A percentile compares a stretch with the other conserved stretches of the same genome.
phyloP scores from a whole-genome alignment of 441 rosid genomes.

The Populus hybrid region DNA sequence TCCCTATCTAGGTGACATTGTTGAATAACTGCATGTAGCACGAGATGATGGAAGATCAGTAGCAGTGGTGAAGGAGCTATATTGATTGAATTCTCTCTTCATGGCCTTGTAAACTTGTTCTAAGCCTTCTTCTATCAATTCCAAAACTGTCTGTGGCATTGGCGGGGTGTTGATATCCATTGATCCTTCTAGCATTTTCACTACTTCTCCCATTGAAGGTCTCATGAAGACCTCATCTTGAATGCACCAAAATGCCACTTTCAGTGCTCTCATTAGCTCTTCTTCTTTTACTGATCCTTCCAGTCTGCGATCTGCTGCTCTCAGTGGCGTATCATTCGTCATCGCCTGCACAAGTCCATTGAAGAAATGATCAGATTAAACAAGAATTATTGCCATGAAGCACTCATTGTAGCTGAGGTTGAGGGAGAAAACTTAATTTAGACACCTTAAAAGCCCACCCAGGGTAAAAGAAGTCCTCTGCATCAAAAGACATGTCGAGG shows the following conservation, averaged over 20 bases:
- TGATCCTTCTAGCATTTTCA: slow-evolving; percentile 77
- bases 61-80: slow-evolving; percentile 49
- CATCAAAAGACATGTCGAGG: slow-evolving; percentile 73
- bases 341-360: slow-evolving; percentile 39
- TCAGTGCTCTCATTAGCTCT: slow-evolving; percentile 58
- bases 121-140: slow-evolving; percentile 77
- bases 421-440: background rate
- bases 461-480: slow-evolving; percentile 78
- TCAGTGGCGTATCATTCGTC: slow-evolving; percentile 46
- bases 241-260: slow-evolving; percentile 86
- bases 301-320: slow-evolving; percentile 62
- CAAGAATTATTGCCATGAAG: background rate
- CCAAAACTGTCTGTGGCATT: slow-evolving; percentile 80
- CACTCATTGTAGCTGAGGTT: background rate
- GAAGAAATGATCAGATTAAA: background rate
- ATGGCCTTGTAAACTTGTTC: slow-evolving; percentile 75
- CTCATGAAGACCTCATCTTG: slow-evolving; percentile 74
- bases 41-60: slow-evolving; percentile 39
- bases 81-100: slow-evolving; percentile 60
- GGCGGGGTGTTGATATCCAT: slow-evolving; percentile 54
- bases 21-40: slow-evolving; percentile 81
- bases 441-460: slow-evolving; percentile 84
- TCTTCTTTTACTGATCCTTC: slow-evolving; percentile 63
- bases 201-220: slow-evolving; percentile 91
- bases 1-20: slow-evolving; percentile 83